A percentile compares a stretch with the other conserved stretches of the same genome.
Conservation (phyloP, 495 filamentous ascomycete species). For the Melanomma pulvis-pyrius region DNA sequence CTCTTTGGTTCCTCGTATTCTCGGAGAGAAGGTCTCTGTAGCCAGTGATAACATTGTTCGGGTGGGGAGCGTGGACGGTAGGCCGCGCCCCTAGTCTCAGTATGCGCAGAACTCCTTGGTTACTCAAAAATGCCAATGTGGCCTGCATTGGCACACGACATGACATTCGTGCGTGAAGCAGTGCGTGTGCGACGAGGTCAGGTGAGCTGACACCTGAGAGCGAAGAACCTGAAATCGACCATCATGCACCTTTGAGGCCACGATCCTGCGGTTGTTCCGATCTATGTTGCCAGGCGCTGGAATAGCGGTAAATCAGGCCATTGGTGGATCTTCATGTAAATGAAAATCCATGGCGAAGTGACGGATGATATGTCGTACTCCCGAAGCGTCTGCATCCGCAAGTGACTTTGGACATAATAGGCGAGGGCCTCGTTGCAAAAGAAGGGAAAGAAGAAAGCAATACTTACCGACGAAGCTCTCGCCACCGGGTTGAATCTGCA, state of each 20-base stretch:
- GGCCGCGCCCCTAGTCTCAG: too few species aligned
- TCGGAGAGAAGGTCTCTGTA: too few species aligned
- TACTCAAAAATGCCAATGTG: too few species aligned
- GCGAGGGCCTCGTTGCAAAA: background rate
- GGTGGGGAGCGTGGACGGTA: too few species aligned
- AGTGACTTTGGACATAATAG: background rate
- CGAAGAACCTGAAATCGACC: background rate
- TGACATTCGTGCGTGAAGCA: background rate
- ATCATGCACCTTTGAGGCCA: background rate
- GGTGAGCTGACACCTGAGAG: background rate
- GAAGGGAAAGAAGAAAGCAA: conserved; percentile 13
- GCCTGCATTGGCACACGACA: too few species aligned
- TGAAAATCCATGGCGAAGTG: background rate
- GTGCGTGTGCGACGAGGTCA: background rate
- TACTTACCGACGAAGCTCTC: conserved; percentile 63
- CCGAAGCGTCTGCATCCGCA: background rate
- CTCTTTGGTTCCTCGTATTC: too few species aligned
- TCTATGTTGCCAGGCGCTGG: background rate
- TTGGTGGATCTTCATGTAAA: background rate
- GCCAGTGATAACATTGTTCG: too few species aligned
- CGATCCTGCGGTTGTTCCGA: background rate
- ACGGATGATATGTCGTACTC: background rate
- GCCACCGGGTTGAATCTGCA: conserved; percentile 61
- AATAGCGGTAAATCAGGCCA: background rate
- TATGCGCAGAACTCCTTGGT: too few species aligned